phyloP scores from a whole-genome alignment of 2,329 filamentous ascomycete genomes.

The Davidsoniella virescens region DNA sequence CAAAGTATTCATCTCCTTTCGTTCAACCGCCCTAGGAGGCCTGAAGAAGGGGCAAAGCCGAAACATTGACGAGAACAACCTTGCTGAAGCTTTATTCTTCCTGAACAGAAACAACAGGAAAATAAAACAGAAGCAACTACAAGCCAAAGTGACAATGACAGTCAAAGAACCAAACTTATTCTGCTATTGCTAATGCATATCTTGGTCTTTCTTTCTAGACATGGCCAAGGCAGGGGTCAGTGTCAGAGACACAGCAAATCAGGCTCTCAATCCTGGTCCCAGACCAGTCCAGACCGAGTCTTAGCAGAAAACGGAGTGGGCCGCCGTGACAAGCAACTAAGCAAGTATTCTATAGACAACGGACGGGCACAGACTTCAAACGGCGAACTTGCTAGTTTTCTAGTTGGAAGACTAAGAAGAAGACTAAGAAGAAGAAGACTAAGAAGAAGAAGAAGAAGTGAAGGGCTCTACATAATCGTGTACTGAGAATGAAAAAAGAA shows the following conservation, averaged over 20 bases:
- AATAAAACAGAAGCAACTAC: background rate
- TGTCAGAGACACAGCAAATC: constrained; percentile 6
- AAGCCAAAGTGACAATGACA: background rate
- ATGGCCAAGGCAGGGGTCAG: constrained; percentile 1
- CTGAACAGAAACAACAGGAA: background rate
- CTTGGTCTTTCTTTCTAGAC: background rate
- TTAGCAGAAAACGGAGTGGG: background rate
- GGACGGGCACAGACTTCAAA: constrained; percentile 1
- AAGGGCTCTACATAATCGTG: background rate
- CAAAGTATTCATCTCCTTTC: too few relatives aligned
- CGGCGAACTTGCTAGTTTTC: background rate
- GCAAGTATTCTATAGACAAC: background rate
- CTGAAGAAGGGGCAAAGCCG: constrained; percentile 2
- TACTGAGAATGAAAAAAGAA: too few relatives aligned
- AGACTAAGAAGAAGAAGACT: background rate
- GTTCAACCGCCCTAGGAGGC: too few relatives aligned
- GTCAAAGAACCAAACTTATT: background rate
- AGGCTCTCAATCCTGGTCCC: constrained; percentile 1
- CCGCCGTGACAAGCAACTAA: background rate
- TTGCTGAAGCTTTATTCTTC: background rate
- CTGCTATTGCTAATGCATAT: background rate
- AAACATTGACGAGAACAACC: constrained; percentile 3
- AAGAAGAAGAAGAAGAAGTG: background rate
- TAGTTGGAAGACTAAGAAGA: too few relatives aligned
- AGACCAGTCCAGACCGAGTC: constrained; percentile 3